These are phyloP conservation scores for Trichodelitschia bisporula DNA, from an alignment of 495 filamentous ascomycete genomes.

Conservation along the genomic window DNA sequence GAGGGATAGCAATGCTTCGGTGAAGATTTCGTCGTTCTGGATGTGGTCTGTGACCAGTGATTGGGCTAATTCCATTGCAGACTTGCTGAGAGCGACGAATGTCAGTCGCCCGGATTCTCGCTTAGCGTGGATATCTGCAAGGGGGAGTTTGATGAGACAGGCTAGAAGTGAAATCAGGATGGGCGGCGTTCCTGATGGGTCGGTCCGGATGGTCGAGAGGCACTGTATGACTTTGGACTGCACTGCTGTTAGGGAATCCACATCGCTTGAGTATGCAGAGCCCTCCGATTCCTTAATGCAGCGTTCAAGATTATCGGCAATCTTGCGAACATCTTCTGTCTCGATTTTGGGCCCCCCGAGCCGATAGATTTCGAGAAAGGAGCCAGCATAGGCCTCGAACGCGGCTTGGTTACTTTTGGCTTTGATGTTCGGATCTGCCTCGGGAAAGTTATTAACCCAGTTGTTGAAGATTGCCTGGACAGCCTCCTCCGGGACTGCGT, in stretches of 20 bases:
- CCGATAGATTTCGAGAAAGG: slow-evolving; percentile 55
- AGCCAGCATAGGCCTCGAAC: slow-evolving; percentile 50
- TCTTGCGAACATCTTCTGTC: slow-evolving; percentile 27
- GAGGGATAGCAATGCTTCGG: slow-evolving; percentile 21
- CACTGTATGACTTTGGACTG: slow-evolving; percentile 52
- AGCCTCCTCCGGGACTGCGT: not conserved
- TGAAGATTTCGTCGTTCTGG: slow-evolving; percentile 5
- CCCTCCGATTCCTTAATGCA: slow-evolving; percentile 47
- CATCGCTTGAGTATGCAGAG: slow-evolving; percentile 55
- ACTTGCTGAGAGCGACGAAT: slow-evolving; percentile 71
- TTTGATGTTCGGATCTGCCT: not conserved
- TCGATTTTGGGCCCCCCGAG: slow-evolving; percentile 42
- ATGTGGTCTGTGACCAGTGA: slow-evolving; percentile 23
- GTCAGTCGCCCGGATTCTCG: slow-evolving; percentile 22
- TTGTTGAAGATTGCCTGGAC: not conserved
- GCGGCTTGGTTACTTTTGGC: slow-evolving; percentile 41
- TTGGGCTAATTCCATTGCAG: slow-evolving; percentile 43
- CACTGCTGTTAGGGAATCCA: slow-evolving; percentile 59
- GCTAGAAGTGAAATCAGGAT: slow-evolving; percentile 42
- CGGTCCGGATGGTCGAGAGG: slow-evolving; percentile 43
- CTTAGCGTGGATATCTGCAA: slow-evolving; percentile 10
- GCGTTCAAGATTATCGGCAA: slow-evolving; percentile 27
- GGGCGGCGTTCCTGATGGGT: slow-evolving; percentile 38
- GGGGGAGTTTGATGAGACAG: slow-evolving; percentile 44
- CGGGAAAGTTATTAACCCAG: slow-evolving; percentile 1